Evolutionary conservation across 1,284 basidiomycete genomes (phyloP).

Genomic region (Rugiboletus extremiorientalis): DNA sequence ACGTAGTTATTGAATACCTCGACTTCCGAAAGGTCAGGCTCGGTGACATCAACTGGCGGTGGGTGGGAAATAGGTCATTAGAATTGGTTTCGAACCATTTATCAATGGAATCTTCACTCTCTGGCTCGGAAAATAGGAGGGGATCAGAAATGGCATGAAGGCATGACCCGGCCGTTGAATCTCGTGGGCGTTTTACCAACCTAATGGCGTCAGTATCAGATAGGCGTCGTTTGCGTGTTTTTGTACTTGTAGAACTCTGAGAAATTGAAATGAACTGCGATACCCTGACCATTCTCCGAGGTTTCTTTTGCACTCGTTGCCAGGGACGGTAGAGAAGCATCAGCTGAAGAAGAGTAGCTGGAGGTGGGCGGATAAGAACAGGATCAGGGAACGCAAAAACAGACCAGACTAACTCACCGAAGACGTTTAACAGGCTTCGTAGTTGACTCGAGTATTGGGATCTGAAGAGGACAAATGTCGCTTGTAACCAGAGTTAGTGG

Average conservation of each 20-base stretch:
- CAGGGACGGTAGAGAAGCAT: constrained; percentile 5
- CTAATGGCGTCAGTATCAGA: constrained; percentile 27
- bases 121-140: constrained; percentile 11
- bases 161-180: constrained; percentile 11
- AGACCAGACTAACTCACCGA: constrained; percentile 1
- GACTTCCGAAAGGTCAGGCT: constrained; percentile 22
- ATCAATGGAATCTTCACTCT: constrained; percentile 19
- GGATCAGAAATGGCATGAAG: constrained; percentile 32
- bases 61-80: constrained; percentile 22
- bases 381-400: neutral
- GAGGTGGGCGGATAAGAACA: too few relatives aligned
- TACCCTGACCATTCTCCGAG: neutral
- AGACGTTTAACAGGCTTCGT: constrained; percentile 4
- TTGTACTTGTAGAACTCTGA: neutral
- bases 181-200: constrained; percentile 28
- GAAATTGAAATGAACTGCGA: neutral
- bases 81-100: constrained; percentile 26
- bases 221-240: constrained; percentile 32
- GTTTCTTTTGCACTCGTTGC: neutral
- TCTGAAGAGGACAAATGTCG: constrained; percentile 4
- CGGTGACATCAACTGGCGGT: constrained; percentile 11
- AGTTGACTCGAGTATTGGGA: fast-evolving
- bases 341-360: neutral
- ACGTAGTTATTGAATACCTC: constrained; percentile 22
- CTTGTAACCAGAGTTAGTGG: constrained; percentile 18